Evolutionary conservation across 2,329 filamentous ascomycete species (phyloP), one percentile per base, ranked within the genome.

Genomic region (Colletotrichum gigasporum): DNA sequence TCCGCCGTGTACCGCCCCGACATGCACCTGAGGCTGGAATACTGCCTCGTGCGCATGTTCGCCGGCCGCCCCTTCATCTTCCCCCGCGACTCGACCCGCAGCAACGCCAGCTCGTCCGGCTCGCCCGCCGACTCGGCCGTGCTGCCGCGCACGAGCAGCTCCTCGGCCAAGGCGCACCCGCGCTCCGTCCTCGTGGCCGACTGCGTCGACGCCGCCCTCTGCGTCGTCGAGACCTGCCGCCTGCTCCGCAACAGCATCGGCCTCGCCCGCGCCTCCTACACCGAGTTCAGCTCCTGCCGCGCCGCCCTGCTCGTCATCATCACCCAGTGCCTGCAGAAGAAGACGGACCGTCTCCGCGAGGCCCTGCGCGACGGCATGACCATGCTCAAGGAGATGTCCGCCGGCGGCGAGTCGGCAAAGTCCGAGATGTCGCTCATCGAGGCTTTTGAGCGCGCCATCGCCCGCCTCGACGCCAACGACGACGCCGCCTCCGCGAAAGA

Each of bases 261-360:
- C 14, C 81, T 86, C 54, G 83, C 84, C 5, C 79, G 83, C 28
- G 82, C 83, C 3, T 85, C 83, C 0, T 86, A 86, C 68, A 85
- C 83, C 3, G 84, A 87, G 66, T 86, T 85, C 69, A 85, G 82
- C 69, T 82, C 84, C 3, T 85, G 83, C 52, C 83, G 84, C 41
- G 83, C 83, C 9, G 83, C 84, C 8, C 73, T 86, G 5, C 75
- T 86, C 3, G 83, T 86, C 26, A 74, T 79, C 45, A 77, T 78
- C 30, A 77, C 77, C 2, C 77, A 79, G 48, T 79, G 76, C 44
- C 69, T 79, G 35, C 75, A 75, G 39, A 73, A 73, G 59, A 75
- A 74, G 44, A 77, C 76, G 10, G 76, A 79, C 53, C 69, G 73
- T 30, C 76, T 83, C 11, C 79, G 80, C 24, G 79, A 81, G 39